phyloP scores from a whole-genome alignment of 495 filamentous ascomycete species.

The Astrothelium macrocarpum region DNA sequence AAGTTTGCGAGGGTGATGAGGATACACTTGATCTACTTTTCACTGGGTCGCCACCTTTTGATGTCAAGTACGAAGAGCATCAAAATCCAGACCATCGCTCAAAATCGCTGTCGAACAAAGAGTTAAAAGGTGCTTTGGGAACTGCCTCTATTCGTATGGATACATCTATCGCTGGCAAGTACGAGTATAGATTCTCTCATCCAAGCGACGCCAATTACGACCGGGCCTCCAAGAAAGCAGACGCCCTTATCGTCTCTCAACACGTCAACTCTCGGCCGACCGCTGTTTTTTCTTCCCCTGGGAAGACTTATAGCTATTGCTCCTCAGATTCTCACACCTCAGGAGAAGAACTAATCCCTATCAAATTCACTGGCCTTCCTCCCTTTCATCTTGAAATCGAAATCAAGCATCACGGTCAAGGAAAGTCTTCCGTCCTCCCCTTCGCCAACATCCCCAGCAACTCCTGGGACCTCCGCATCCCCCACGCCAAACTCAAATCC shows the following conservation, averaged over 20 bases:
- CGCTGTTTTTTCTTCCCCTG: conserved; percentile 71
- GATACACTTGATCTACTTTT: conserved; percentile 75
- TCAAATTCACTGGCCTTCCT: conserved; percentile 69
- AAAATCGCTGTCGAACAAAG: conserved; percentile 49
- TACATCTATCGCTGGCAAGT: conserved; percentile 66
- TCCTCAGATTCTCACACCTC: conserved; percentile 68
- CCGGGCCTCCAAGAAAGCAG: conserved; percentile 50
- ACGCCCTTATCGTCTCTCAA: conserved; percentile 63
- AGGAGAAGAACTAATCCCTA: conserved; percentile 76
- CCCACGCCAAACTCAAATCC: conserved; percentile 67
- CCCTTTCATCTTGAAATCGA: conserved; percentile 85
- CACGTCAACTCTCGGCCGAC: conserved; percentile 71
- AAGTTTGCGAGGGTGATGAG: conserved; percentile 88
- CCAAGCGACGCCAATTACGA: conserved; percentile 78
- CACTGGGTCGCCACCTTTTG: conserved; percentile 67
- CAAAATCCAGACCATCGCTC: conserved; percentile 49
- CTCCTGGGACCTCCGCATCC: conserved; percentile 69
- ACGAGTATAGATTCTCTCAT: conserved; percentile 76
- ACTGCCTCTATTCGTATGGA: conserved; percentile 72
- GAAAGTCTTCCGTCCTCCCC: conserved; percentile 67
- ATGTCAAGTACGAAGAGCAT: conserved; percentile 69
- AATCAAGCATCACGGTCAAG: conserved; percentile 78
- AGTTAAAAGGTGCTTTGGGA: conserved; percentile 60
- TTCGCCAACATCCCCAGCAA: conserved; percentile 66
- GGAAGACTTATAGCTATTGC: conserved; percentile 93